Percentiles rank a stretch among this genome's conserved stretches.
Evolutionary conservation across 345 rosid genomes (phyloP).

Genomic region (Nephelium lappaceum): DNA sequence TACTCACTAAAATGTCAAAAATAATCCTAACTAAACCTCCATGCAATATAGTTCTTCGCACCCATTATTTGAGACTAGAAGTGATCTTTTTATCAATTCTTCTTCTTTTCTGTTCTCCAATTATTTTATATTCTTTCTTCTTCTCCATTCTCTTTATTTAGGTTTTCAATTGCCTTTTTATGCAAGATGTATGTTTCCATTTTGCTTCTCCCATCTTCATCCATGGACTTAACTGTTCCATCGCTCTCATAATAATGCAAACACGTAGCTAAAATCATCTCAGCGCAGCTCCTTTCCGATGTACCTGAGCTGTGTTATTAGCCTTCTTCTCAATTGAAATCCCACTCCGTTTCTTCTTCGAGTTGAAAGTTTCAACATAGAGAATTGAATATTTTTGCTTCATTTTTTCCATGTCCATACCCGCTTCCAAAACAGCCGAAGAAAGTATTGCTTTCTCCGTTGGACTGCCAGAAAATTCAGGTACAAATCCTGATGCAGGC

Average conservation of each 20-base stretch:
- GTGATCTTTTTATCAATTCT: no score
- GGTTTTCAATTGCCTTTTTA: no score
- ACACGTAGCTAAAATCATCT: slow-evolving; percentile 62
- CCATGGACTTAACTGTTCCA: slow-evolving; percentile 34
- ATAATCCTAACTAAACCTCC: no score
- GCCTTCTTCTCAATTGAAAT: slow-evolving; percentile 37
- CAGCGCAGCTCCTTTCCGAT: slow-evolving; percentile 84
- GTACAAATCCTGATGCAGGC: slow-evolving; percentile 35
- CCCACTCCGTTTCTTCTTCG: slow-evolving; percentile 63
- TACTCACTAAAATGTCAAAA: no score
- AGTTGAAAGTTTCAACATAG: slow-evolving; percentile 60
- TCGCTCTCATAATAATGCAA: slow-evolving; percentile 40
- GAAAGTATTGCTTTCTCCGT: slow-evolving; percentile 75
- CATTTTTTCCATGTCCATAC: slow-evolving; percentile 51
- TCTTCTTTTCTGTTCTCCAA: no score
- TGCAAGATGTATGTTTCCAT: slow-evolving; percentile 18
- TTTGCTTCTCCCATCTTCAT: slow-evolving; percentile 35
- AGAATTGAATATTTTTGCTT: slow-evolving; percentile 38
- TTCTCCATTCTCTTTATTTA: no score
- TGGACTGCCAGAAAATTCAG: slow-evolving; percentile 68
- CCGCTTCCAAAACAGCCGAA: slow-evolving; percentile 52
- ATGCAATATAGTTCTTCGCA: no score
- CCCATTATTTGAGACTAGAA: no score
- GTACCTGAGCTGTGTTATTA: slow-evolving; percentile 48
- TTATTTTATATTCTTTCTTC: no score